Evolutionary conservation across 2,329 filamentous ascomycete species (phyloP).

Genomic region (Setomelanomma holmii): DNA sequence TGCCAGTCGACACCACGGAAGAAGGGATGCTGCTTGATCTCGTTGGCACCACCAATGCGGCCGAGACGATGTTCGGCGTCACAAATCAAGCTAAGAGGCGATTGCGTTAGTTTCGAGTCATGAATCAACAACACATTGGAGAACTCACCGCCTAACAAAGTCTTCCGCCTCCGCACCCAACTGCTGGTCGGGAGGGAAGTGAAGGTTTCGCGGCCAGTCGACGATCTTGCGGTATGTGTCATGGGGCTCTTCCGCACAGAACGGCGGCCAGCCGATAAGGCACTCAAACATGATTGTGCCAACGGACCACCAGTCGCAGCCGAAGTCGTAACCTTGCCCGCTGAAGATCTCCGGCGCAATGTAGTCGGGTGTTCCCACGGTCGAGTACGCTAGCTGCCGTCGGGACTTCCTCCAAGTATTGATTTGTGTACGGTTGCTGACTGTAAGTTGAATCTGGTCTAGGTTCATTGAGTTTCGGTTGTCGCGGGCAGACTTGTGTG

Average conservation of each 20-base stretch:
- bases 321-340: conserved; percentile 92
- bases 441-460: conserved; percentile 97
- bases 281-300: conserved; percentile 99
- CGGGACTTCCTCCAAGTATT: conserved; percentile 98
- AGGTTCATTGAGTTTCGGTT: conserved; percentile 95
- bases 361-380: conserved; percentile 96
- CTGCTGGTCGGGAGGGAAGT: conserved; percentile 95
- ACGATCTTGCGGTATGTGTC: conserved; percentile 99
- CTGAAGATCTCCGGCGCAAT: conserved; percentile 99
- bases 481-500: conserved; percentile 55
- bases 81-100: conserved; percentile 76
- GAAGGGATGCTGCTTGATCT: conserved; percentile 94
- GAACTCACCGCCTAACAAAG: conserved; percentile 81
- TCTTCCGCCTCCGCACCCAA: conserved; percentile 89
- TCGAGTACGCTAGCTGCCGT: conserved; percentile 95
- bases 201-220: conserved; percentile 94
- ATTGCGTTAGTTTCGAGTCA: conserved; percentile 26
- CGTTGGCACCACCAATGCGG: conserved; percentile 78
- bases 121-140: conserved; percentile 7
- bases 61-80: conserved; percentile 93
- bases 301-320: conserved; percentile 99
- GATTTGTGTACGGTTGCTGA: conserved; percentile 96
- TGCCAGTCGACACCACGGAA: conserved; percentile 98
- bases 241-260: conserved; percentile 96
- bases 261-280: conserved; percentile 96